Conservation (phyloP, 2,329 filamentous ascomycete genomes). For the Juglanconis juglandina region DNA sequence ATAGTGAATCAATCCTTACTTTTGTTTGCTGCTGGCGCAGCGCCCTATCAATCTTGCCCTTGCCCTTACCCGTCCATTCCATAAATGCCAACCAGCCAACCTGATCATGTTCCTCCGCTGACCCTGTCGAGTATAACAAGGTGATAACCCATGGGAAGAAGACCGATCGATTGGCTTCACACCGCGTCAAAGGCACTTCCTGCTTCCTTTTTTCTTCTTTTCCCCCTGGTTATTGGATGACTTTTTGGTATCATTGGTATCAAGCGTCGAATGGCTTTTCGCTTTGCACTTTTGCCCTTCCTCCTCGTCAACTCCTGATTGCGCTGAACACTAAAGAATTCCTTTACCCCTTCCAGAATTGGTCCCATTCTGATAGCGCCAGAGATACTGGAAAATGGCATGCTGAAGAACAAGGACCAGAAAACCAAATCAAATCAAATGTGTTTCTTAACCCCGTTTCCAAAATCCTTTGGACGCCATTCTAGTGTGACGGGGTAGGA, state of each 20-base stretch:
- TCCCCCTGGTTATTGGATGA: neutral
- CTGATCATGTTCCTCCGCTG: neutral
- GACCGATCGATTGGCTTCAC: neutral
- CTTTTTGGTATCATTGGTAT: conserved; percentile 20
- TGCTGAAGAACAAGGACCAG: neutral
- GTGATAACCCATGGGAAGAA: neutral
- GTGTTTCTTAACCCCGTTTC: neutral
- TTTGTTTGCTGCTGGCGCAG: too few species aligned
- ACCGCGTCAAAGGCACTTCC: neutral
- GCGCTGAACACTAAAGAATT: neutral
- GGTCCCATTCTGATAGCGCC: neutral
- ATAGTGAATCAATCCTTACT: neutral
- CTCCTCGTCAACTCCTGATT: conserved; percentile 1
- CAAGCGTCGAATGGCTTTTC: conserved; percentile 12
- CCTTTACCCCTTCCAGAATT: neutral
- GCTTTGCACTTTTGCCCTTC: conserved; percentile 1
- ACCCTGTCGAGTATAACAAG: neutral
- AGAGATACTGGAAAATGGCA: neutral
- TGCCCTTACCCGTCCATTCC: neutral
- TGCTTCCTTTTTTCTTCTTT: neutral
- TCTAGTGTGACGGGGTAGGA: neutral
- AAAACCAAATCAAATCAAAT: neutral
- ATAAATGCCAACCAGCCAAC: neutral
- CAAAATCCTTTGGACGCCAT: neutral
- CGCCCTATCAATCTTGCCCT: neutral